Base-by-base conservation (phyloP, 2,329 filamentous ascomycete genomes). In the Aspergillus cejpii region DNA sequence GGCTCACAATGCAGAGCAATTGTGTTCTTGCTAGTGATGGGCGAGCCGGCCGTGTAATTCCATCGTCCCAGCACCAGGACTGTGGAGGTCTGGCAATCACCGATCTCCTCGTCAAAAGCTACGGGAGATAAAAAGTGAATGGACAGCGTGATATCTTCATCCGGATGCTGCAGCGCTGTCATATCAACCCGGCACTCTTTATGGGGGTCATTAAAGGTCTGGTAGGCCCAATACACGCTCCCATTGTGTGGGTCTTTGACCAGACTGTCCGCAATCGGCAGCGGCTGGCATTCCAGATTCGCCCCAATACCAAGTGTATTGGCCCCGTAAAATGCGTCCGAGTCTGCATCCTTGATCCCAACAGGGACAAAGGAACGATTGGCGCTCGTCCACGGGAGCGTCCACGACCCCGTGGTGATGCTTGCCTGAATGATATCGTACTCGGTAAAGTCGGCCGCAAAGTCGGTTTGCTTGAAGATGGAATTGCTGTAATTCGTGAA, bases 361-460 rank as follows among this genome's bases (percentile, higher is more conserved):
- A 65, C 38, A 4, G 62, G 62, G 2, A 61, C 45, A 14, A 64
- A 65, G 1, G 62, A 63, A 19, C 58, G 50, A 14, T 62, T 60
- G 6, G 61, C 45, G 19, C 57, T 58, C 1, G 61, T 64, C 62
- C 62, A 65, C 0, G 62, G 45, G 4, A 64, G 47, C 43, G 63
- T 51, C 3, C 61, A 57, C 2, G 63, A 51, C 1, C 61, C 61
- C 21, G 61, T 64, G 12, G 56, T 63, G 28, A 64, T 63, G 31
- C 62, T 64, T 6, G 59, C 62, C 37, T 65, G 61, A 8, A 65
- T 64, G 26, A 65, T 41, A 28, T 64, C 61, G 44, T 64, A 64
- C 37, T 64, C 61, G 2, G 61, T 63, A 20, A 65, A 64, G 26
- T 64, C 58, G 2, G 55, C 59, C 0, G 62, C 57, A 44, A 64